Evolutionary conservation across 2,329 filamentous ascomycete species (phyloP), one percentile per base, ranked within the genome.

Genomic region (Elsinoe necatrix): DNA sequence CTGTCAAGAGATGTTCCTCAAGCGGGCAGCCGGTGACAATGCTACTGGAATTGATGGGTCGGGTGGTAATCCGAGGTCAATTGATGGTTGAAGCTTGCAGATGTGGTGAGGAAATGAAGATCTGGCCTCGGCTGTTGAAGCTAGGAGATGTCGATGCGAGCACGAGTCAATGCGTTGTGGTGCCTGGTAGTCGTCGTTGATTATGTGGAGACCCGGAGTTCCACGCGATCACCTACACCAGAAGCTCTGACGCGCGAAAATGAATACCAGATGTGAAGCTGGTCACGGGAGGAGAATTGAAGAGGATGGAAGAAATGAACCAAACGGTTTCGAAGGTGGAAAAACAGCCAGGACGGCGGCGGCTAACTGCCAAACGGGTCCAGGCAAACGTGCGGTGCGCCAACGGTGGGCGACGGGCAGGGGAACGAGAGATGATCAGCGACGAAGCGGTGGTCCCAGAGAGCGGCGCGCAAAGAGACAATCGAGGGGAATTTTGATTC

Each of bases 321-420:
- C 48, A 34, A 52, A 52, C 48, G 29, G 48, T 52, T 45, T 52
- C 31, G 48, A 52, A 52, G 48, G 31, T 52, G 48, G 48, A 25
- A 35, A 52, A 52, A 31, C 29, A 39, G 31, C 48, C 48, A 52
- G 34, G 34, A 34, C 48, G 23, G 41, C 41, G 21, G 48, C 48
- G 48, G 48, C 48, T 37, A 52, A 37, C 31, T n/a, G 25, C 31
- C 29, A 52, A 39, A 29, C 29, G 48, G 25, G 18, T 12, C 48
- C 25, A 25, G 25, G 29, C 14, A 18, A 52, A 35, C 29, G 48
- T 52, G 48, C 48, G 48, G 34, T 39, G 48, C 48, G 48, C 29
- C 29, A 52, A 52, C 48, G 48, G 48, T 34, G 12, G 4, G 29
- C 8, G 48, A 35, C 31, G 48, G 29, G 48, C 48, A 52, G 48